phyloP scores from a whole-genome alignment of 2,329 filamentous ascomycete genomes.

The Xylaria polymorpha region DNA sequence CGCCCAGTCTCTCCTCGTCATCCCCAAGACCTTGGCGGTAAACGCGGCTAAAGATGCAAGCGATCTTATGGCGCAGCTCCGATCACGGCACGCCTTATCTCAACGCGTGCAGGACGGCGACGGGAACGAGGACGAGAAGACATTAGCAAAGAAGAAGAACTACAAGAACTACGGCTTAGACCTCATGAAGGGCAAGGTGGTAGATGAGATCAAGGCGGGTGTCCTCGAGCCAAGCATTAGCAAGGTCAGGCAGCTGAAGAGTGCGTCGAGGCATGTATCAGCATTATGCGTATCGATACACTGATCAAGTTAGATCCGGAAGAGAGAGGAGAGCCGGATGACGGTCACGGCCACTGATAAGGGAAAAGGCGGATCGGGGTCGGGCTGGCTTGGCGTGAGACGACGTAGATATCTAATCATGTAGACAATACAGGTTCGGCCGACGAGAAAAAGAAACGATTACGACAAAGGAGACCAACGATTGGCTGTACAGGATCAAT shows the following conservation, averaged over 20 bases:
- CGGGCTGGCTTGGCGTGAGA: constrained; percentile 37
- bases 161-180: constrained; percentile 99
- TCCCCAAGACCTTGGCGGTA: constrained; percentile 95
- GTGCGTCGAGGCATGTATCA: constrained; percentile 96
- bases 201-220: constrained; percentile 93
- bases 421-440: constrained; percentile 30
- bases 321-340: constrained; percentile 77
- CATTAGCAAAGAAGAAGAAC: constrained; percentile 90
- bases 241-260: constrained; percentile 98
- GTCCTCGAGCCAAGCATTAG: constrained; percentile 97
- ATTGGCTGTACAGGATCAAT: constrained; percentile 27
- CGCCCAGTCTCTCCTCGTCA: constrained; percentile 90
- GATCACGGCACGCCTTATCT: constrained; percentile 91
- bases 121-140: constrained; percentile 86
- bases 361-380: constrained; percentile 29
- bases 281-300: constrained; percentile 99
- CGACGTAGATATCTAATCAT: constrained; percentile 34
- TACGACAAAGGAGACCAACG: constrained; percentile 12
- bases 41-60: constrained; percentile 97
- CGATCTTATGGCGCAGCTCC: constrained; percentile 94
- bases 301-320: constrained; percentile 98
- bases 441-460: constrained; percentile 21
- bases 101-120: constrained; percentile 92
- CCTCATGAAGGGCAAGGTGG: constrained; percentile 86
- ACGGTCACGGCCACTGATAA: constrained; percentile 84